Base-by-base conservation (phyloP, 306 rosid species). In the Carpinus fangiana region DNA sequence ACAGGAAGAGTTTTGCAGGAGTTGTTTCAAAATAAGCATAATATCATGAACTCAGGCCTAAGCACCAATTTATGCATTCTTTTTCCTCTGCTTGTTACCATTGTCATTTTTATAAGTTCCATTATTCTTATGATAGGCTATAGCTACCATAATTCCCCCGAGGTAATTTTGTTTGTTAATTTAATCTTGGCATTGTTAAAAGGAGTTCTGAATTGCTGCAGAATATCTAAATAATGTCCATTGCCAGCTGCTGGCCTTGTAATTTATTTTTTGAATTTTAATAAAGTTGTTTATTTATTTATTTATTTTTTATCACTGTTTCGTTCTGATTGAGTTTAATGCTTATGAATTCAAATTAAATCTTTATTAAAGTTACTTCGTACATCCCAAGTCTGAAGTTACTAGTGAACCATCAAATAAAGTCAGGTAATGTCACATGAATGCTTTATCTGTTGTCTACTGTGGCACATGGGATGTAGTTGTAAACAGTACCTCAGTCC, bases 1-100 rank as follows among this genome's bases (percentile, higher is more conserved):
- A 86, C 78, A 85, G 59, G 75, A 87, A 79, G 73, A 81, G 48
- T 73, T 60, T 72, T 70, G 74, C 73, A 14, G 59, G 84, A 48
- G 64, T 72, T 85, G 77, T 76, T 17, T 59, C 65, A 73, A 46
- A 34, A 64, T 56, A 64, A 52, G 74, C 54, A 66, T 73, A 3
- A 38, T 41, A 3, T 66, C 57, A 71, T 48, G 75, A 75, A 62
- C 52, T 66, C 45, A 57, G 45, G 48, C 80, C 72, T 54, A 13
- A 18, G 34, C 69, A 55, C 53, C 72, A 26, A 26, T 76, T 31
- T 34, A 23, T 69, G 55, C 65, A 26, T 62, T 47, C 61, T 72
- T 79, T 62, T 8, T 16, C 45, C 45, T 41, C 45, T 41, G 38
- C 10, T 16, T 76, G 43, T 66, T 78, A 13, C 62, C 70, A 56